phyloP scores from a whole-genome alignment of 2,329 filamentous ascomycete genomes.

The Thermothelomyces thermophilus region DNA sequence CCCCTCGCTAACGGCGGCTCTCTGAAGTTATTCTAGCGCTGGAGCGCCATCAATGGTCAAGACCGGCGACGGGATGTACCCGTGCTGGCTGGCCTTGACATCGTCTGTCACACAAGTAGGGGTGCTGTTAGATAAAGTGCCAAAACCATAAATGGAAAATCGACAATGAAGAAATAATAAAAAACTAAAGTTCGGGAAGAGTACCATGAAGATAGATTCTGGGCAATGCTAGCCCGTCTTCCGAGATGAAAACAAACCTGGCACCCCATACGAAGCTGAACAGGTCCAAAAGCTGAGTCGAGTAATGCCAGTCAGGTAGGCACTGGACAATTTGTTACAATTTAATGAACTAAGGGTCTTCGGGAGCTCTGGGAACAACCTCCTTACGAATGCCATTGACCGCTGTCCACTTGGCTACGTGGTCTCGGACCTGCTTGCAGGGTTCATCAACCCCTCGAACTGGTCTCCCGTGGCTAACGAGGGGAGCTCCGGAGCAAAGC shows the following conservation, averaged over 20 bases:
- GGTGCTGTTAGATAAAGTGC: too few species aligned
- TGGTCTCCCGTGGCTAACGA: not conserved
- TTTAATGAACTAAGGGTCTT: too few species aligned
- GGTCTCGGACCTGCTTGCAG: not conserved
- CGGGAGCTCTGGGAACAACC: not conserved
- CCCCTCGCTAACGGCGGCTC: not conserved
- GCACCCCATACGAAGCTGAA: constrained; percentile 9
- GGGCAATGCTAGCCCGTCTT: constrained; percentile 8
- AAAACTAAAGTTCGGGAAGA: too few species aligned
- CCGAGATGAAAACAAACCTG: constrained; percentile 16
- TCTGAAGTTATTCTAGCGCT: constrained; percentile 8
- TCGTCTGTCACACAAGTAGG: too few species aligned
- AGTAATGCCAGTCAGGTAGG: not conserved
- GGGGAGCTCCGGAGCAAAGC: not conserved
- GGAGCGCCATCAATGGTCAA: constrained; percentile 14
- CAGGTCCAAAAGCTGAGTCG: constrained; percentile 9
- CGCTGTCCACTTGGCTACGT: not conserved
- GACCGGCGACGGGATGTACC: constrained; percentile 18
- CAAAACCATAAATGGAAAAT: not conserved
- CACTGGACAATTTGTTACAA: not conserved
- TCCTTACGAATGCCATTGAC: constrained; percentile 5
- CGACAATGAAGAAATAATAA: too few species aligned
- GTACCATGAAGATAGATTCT: constrained; percentile 17
- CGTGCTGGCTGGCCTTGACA: not conserved
- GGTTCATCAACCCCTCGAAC: not conserved